phyloP scores from a whole-genome alignment of 257 asterid species.

The Jaltomata sinuosa region DNA sequence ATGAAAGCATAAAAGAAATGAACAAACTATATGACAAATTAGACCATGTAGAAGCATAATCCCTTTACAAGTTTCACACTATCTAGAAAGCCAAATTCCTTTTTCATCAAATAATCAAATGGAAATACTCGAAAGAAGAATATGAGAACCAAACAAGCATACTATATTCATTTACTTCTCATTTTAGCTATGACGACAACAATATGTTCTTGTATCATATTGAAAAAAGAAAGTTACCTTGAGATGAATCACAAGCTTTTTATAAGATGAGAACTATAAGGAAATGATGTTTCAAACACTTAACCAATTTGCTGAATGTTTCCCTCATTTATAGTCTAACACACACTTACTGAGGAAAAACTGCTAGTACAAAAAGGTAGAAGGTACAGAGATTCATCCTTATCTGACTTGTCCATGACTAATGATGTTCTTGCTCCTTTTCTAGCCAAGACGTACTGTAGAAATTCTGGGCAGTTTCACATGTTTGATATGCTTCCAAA shows the following conservation, averaged over 20 bases:
- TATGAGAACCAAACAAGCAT: neutral
- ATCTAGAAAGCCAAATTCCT: neutral
- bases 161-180: neutral
- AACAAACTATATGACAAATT: neutral
- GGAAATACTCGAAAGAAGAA: neutral
- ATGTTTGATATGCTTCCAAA: neutral
- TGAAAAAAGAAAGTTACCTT: neutral
- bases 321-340: neutral
- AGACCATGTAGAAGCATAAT: neutral
- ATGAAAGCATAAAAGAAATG: neutral
- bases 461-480: neutral
- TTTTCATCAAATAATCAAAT: neutral
- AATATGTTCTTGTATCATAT: neutral
- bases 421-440: neutral
- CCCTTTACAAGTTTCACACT: neutral
- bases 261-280: neutral
- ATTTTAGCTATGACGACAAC: neutral
- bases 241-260: neutral
- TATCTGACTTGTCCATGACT: neutral
- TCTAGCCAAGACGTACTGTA: neutral
- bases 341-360: neutral
- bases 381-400: neutral
- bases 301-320: neutral
- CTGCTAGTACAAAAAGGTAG: neutral
- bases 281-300: neutral